phyloP scores from a whole-genome alignment of 2,329 filamentous ascomycete genomes.

The Penicillium sp. region DNA sequence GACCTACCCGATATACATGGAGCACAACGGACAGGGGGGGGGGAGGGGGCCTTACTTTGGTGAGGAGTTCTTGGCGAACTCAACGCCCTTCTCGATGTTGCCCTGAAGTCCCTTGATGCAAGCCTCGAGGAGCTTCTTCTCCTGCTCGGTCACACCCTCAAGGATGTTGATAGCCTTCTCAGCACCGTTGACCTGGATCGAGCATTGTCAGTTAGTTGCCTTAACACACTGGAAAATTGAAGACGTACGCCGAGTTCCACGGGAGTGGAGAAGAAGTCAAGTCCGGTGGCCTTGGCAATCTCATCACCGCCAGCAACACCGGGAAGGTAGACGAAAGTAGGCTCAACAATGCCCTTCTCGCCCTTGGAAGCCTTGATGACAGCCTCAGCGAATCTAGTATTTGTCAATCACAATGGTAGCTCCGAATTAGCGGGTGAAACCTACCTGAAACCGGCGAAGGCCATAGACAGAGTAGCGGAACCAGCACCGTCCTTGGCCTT shows the following conservation, averaged over 20 bases:
- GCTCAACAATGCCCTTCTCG: slow-evolving; percentile 90
- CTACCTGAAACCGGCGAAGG: slow-evolving; percentile 89
- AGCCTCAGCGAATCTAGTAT: slow-evolving; percentile 75
- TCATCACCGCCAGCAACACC: slow-evolving; percentile 80
- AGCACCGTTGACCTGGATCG: slow-evolving; percentile 72
- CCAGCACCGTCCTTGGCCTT: slow-evolving; percentile 97
- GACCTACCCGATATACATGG: slow-evolving; percentile 7
- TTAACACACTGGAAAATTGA: slow-evolving; percentile 2
- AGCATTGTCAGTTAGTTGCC: slow-evolving; percentile 24
- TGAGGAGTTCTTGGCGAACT: slow-evolving; percentile 67
- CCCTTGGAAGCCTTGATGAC: slow-evolving; percentile 86
- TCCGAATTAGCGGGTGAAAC: slow-evolving; percentile 22
- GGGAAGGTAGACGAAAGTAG: slow-evolving; percentile 91
- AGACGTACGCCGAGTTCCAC: slow-evolving; percentile 83
- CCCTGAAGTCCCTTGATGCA: slow-evolving; percentile 70
- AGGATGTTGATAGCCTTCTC: slow-evolving; percentile 79
- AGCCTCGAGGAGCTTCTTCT: slow-evolving; percentile 76
- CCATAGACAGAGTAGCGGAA: slow-evolving; percentile 97
- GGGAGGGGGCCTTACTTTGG: slow-evolving; percentile 62
- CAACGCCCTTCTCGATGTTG: slow-evolving; percentile 80
- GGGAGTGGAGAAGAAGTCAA: slow-evolving; percentile 92
- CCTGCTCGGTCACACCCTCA: slow-evolving; percentile 66
- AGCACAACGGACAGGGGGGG: slow-evolving; percentile 18
- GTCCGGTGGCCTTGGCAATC: slow-evolving; percentile 71
- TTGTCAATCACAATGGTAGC: slow-evolving; percentile 14